A percentile compares a stretch with the other conserved stretches of the same genome.
These are phyloP conservation scores for Penicillium nucicola DNA, from an alignment of 495 filamentous ascomycete species.

Conservation along the genomic window DNA sequence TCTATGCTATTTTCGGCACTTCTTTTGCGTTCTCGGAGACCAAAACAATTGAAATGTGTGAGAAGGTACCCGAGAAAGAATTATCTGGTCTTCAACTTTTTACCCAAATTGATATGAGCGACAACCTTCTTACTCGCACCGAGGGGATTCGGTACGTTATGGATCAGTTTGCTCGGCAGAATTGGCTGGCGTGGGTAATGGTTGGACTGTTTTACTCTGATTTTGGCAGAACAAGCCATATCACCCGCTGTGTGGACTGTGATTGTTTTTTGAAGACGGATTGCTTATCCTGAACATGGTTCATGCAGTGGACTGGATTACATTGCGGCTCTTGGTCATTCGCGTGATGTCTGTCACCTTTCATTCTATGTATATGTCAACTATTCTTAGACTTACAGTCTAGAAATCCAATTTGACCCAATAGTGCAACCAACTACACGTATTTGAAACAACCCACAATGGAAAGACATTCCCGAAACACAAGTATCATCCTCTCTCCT, in stretches of 20 bases:
- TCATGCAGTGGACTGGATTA: no score
- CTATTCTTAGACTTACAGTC: no score
- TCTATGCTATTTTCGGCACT: conserved; percentile 11
- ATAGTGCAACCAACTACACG: no score
- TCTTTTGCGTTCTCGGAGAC: conserved; percentile 12
- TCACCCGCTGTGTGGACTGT: background rate
- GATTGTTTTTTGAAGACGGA: no score
- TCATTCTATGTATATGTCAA: no score
- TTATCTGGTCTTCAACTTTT: background rate
- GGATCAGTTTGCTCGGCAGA: background rate
- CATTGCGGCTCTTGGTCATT: no score
- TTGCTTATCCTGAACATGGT: no score
- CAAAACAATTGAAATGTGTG: conserved; percentile 1
- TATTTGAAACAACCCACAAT: no score
- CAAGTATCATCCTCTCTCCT: no score
- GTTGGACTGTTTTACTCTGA: background rate
- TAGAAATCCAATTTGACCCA: no score
- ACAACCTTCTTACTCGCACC: background rate
- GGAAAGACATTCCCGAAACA: no score
- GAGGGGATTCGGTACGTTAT: background rate
- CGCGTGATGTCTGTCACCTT: no score
- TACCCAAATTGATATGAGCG: background rate
- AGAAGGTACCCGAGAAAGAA: background rate
- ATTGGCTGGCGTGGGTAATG: background rate
- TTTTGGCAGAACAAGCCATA: background rate